Evolutionary conservation across 75 land plant genomes (phyloP), one percentile per base, ranked within the genome.

Genomic region (Selaginella moellendorffii): DNA sequence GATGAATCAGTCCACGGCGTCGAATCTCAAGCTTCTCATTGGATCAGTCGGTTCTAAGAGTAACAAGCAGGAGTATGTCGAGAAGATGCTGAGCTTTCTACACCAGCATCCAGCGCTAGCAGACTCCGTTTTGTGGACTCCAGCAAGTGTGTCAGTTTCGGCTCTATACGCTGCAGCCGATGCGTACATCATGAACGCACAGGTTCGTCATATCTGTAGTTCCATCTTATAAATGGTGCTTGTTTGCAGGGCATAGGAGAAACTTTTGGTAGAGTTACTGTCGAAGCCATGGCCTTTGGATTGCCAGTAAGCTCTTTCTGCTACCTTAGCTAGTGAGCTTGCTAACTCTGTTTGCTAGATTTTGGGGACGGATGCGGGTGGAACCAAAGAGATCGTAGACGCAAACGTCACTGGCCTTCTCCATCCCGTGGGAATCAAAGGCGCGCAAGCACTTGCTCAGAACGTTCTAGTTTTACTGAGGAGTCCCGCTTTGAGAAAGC

Each of bases 261-360:
- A 70, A 93, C 98, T 26, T 93, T 93, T 79, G 98, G 98, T 46
- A 80, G 98, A 62, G 98, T 93, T 21, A 93, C 98, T 53, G 72
- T 93, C 59, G 98, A 93, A 81, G 98, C 98, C 31, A 93, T 93
- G 98, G 90, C 98, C 54, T 93, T 88, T 77, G 90, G 96, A 61
- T 72, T 93, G 54, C 98, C 98, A 73, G 98, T 92, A 88, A 36
- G 46, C 14, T 14, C 5, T 36, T 5, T 36, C 5, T 5, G 14
- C 10, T 36, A 36, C 5, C 14, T 5, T 36, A 5, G 14, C 5
- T 36, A 36, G 14, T 36, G 46, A 36, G 46, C 14, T 36, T 36
- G 5, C 5, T 36, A 36, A 36, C 14, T 36, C 5, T 36, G 14
- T 66, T 63, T 26, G 10, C 27, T 82, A 92, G 97, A 82, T 93